A percentile compares a stretch with the other conserved stretches of the same genome.
Evolutionary conservation across 257 asterid species (phyloP).

Genomic region (Petunia axillaris): DNA sequence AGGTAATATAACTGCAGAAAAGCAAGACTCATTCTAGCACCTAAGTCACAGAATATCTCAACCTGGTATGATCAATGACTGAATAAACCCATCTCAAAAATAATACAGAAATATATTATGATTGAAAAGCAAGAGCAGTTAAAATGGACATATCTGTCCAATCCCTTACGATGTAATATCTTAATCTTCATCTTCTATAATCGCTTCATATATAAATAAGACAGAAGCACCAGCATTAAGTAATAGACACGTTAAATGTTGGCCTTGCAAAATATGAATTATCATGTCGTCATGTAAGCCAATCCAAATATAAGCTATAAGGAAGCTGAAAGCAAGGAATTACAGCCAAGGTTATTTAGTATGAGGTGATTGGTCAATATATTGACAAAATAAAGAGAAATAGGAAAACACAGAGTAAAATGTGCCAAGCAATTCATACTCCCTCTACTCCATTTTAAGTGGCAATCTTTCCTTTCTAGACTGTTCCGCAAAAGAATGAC

Average conservation of each 20-base stretch:
- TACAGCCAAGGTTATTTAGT: neutral
- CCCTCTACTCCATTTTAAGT: no score
- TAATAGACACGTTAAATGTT: neutral
- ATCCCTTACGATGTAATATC: neutral
- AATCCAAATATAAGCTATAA: neutral
- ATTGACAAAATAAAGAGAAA: neutral
- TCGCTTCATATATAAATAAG: neutral
- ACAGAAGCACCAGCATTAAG: neutral
- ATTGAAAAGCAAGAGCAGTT: neutral
- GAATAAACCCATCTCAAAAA: neutral
- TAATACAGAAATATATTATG: neutral
- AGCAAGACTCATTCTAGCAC: neutral
- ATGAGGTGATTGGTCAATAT: neutral
- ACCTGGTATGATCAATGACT: neutral
- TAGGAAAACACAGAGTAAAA: neutral
- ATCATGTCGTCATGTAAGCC: neutral
- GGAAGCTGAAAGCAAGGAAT: neutral
- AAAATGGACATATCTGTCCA: neutral
- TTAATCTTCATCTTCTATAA: no score
- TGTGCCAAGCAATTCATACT: neutral
- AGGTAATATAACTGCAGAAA: conserved; percentile 10
- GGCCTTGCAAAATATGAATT: neutral
- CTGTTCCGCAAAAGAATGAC: no score
- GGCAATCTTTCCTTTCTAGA: no score
- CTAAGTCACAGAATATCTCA: neutral